Base-by-base conservation (phyloP, 306 rosid genomes). In the Luffa aegyptiaca region DNA sequence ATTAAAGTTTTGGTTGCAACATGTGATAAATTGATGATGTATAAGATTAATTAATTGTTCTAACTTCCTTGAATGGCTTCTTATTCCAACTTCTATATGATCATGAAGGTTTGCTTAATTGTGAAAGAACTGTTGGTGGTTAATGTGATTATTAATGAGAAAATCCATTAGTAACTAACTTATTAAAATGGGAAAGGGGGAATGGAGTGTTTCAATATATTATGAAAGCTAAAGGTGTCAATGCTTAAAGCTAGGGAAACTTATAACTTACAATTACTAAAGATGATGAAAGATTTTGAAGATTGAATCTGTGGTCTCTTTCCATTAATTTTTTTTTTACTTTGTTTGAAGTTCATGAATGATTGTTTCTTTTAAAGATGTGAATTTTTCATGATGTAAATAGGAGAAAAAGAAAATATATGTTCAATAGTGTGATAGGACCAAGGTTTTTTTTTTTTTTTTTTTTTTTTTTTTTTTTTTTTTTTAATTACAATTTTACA, bases 141-240 rank as follows among this genome's bases (percentile, higher is more conserved):
- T 72, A 72, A 49, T 48, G 42, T 72, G 59, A 72, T 70, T 48
- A 72, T 72, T 31, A 33, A 31, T 72, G 44, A 49, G 59, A 72
- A 21, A 72, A 72, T 13, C 77, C 77, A 72, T 72, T 72, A 49
- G 59, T 72, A 72, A 72, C 77, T 48, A 72, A 72, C 77, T 72
- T 48, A 49, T 68, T 68, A 9, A 68, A 68, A 45, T 21, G 57
- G 57, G 39, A 11, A 45, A 31, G 77, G 39, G 21, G 9, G 58
- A 8, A 12, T 35, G 58, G 6, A 44, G 41, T 48, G 57, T 12
- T 46, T 72, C 20, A 21, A 37, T 41, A 69, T 46, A 26, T 70
- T 10, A 68, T 42, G 35, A 70, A 45, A 70, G 39, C 39, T 70
- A 45, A 45, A 70, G 56, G 18, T 69, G 35, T 44, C 13, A 4